Evolutionary conservation across 441 rosid species (phyloP), one percentile per base, ranked within the genome.

Genomic region (Adansonia rubrostipa): DNA sequence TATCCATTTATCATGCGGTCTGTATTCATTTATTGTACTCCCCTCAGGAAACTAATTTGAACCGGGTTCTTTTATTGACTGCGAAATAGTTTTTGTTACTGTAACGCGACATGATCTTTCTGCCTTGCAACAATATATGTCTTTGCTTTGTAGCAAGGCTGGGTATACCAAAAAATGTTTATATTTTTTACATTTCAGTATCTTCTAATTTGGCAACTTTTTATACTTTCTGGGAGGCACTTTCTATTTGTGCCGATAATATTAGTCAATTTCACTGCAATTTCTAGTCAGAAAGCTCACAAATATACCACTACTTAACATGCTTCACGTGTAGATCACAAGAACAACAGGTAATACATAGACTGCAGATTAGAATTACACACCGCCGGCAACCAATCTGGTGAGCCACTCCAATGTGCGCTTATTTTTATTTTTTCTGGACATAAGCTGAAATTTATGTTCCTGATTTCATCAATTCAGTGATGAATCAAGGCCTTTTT

Each of bases 251-350:
- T 62, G 11, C n/a, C 15, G 13, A 62, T 62, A 62, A 24, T 28
- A 62, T 62, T 24, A 62, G 63, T 11, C 9, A 11, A 24, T 28
- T 10, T n/a, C 73, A 24, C 11, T 20, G 44, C 22, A 15, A 44
- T 69, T 74, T 69, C 68, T 71, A 75, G 19, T 54, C 62, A 22
- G 17, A n/a, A 74, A 58, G 33, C 54, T 63, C 44, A 24, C 17
- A 61, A 40, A 40, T 40, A 40, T 28, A 28, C 40, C 71, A n/a
- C 70, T 48, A 50, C 51, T 66, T 11, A 56, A 62, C 75, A 63
- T 73, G 72, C 72, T 36, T 57, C 60, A 15, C n/a, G n/a, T 20
- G 10, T 10, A 47, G 61, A 63, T 75, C 50, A 75, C 63, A 50
- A 60, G 51, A 45, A 36, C 68, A 42, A 45, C 10, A 13, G 20